These are phyloP conservation scores for Chlamydomonas sp. DNA, from an alignment of 139 green algal species.

Conservation along the genomic window DNA sequence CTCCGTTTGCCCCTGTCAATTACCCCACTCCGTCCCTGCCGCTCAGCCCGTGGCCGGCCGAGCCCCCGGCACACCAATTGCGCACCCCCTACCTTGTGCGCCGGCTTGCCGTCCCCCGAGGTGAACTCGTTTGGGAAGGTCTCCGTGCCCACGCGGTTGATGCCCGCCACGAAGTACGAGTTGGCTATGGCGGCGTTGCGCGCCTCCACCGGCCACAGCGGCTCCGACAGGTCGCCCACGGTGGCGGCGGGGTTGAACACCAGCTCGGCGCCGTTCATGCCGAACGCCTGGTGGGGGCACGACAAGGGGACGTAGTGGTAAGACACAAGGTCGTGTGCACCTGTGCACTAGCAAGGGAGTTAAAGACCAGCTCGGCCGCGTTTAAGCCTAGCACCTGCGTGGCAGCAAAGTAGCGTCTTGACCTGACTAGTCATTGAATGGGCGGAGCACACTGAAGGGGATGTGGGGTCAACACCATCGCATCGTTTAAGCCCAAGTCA, in stretches of 20 bases:
- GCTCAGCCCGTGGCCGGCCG: neutral
- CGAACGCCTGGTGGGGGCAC: conserved; percentile 76
- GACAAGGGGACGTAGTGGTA: neutral
- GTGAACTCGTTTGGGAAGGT: conserved; percentile 95
- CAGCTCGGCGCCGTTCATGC: conserved; percentile 96
- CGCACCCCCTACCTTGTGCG: conserved; percentile 78
- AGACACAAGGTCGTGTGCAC: neutral
- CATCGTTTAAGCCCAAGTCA: too few relatives aligned
- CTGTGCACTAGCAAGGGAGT: neutral
- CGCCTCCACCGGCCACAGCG: conserved; percentile 88
- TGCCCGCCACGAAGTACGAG: conserved; percentile 60
- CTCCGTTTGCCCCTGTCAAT: too few relatives aligned
- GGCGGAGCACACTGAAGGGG: too few relatives aligned
- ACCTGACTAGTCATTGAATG: too few relatives aligned
- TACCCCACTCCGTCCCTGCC: too few relatives aligned
- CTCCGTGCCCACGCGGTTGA: conserved; percentile 96
- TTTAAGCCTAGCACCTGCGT: too few relatives aligned
- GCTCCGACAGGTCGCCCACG: conserved; percentile 89
- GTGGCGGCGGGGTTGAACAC: conserved; percentile 98
- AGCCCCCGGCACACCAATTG: neutral
- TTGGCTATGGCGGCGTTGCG: conserved; percentile 90
- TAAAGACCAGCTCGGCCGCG: too few relatives aligned
- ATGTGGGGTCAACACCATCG: too few relatives aligned
- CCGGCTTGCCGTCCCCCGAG: conserved; percentile 88
- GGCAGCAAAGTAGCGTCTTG: too few relatives aligned